These are phyloP conservation scores for Aureobasidium vineae DNA, from an alignment of 2,329 filamentous ascomycete species.

Conservation along the genomic window DNA sequence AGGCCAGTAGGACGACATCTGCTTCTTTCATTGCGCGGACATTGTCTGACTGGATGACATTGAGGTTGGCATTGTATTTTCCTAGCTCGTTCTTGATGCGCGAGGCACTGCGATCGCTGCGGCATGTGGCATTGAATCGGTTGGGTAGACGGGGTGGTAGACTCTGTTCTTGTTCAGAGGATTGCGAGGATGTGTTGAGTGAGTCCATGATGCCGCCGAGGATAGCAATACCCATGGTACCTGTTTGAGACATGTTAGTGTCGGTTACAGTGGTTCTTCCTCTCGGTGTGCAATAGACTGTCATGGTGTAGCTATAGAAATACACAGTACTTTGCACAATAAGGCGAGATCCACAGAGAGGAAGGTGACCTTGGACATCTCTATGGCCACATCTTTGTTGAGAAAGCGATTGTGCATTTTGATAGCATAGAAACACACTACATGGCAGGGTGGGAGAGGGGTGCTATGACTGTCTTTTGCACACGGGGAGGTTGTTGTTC, in stretches of 20 bases:
- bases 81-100: conserved; percentile 65
- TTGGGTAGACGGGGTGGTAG: conserved; percentile 62
- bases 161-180: conserved; percentile 33
- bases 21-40: conserved; percentile 63
- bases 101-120: conserved; percentile 65
- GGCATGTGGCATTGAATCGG: conserved; percentile 78
- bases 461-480: background rate
- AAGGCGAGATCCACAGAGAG: too few relatives aligned
- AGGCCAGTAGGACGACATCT: conserved; percentile 73
- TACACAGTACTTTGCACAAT: background rate
- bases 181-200: conserved; percentile 50
- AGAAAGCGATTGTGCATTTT: background rate
- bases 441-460: too few relatives aligned
- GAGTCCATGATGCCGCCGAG: conserved; percentile 75
- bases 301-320: background rate
- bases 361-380: background rate
- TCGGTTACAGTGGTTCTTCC: background rate
- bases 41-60: conserved; percentile 70
- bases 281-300: background rate
- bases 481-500: background rate
- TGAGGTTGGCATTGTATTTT: conserved; percentile 55
- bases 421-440: background rate
- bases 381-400: background rate
- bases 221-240: conserved; percentile 83
- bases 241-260: conserved; percentile 44